Evolutionary conservation across 176 grass and related monocot species (phyloP), one percentile per base, ranked within the genome.

Genomic region (Aegilops sharonensis): DNA sequence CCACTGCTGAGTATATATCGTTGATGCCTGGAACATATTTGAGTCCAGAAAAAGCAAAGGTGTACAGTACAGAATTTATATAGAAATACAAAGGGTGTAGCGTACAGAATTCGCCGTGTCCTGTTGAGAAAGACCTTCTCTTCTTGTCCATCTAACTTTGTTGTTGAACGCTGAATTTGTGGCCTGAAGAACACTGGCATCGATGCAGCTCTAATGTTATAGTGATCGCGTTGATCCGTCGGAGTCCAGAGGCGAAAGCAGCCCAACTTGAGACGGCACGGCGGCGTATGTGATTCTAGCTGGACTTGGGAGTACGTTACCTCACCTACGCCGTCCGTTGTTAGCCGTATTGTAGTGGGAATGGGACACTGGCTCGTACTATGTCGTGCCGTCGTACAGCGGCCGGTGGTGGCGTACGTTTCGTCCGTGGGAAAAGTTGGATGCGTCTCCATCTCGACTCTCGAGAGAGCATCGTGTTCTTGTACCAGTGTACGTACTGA

Each of bases 241-340:
- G 25, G 34, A 32, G 63, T 45, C 18, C 11, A 0, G 61, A 77
- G 18, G 43, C 11, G 2, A 21, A 67, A 76, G 61, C 60, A 75
- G 18, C 30, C 21, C 60, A 50, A 14, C 48, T 86, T 54, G 31
- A 34, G 18, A 70, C 6, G 50, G 30, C 61, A 69, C 11, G 50
- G 30, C 62, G 64, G 43, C 70, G 62, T 60, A 15, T 32, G 64
- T 20, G 71, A 82, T 68, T 87, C 61, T 48, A 81, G 40, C 40
- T 35, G 64, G 68, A 87, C 62, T 15, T 11, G 15, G 23, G 45
- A 67, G 14, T 78, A 57, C 23, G 13, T 70, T 43, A 2, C 50
- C 63, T 39, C 37, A 73, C 15, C 69, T 34, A 81, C 40, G 57
- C 78, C 39, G 29, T 12, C 20, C 42, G 29, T 77, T 52, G 25